Evolutionary conservation across 768 basidiomycete species (phyloP).

Genomic region (Rhizopogon salebrosus): DNA sequence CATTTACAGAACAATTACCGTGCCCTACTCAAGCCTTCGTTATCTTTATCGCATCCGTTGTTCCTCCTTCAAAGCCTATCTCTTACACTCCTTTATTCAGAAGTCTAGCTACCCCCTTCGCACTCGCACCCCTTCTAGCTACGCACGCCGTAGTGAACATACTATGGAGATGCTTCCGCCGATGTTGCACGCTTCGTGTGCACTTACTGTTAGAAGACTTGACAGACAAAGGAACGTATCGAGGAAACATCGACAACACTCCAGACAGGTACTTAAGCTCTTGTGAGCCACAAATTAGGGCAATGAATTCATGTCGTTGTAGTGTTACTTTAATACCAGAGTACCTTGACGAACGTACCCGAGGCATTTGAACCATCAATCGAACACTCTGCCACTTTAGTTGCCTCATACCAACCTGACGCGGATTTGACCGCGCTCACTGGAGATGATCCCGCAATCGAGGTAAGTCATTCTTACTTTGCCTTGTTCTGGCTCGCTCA

Average conservation of each 20-base stretch:
- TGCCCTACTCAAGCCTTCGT: no score
- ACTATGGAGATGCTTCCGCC: no score
- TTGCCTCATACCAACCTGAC: constrained; percentile 85
- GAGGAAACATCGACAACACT: constrained; percentile 77
- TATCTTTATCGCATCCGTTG: no score
- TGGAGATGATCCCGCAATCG: constrained; percentile 23
- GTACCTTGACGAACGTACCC: constrained; percentile 68
- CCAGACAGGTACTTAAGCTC: constrained; percentile 67
- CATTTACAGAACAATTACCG: no score
- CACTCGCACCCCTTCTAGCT: no score
- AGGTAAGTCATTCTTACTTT: constrained; percentile 1
- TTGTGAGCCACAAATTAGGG: background rate
- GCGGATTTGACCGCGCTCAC: constrained; percentile 79
- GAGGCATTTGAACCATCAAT: constrained; percentile 58
- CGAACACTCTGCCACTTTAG: constrained; percentile 67
- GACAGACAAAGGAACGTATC: constrained; percentile 82
- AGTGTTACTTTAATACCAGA: constrained; percentile 87
- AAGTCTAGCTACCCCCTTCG: no score
- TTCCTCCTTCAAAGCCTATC: no score
- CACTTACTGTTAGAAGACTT: constrained; percentile 74
- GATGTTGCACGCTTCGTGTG: no score
- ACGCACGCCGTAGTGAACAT: no score
- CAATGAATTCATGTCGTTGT: background rate
- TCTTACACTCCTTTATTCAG: no score
- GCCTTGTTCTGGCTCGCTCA: no score